Evolutionary conservation across 441 rosid species (phyloP), one percentile per base, ranked within the genome.

Genomic region (Aleurites moluccanus): DNA sequence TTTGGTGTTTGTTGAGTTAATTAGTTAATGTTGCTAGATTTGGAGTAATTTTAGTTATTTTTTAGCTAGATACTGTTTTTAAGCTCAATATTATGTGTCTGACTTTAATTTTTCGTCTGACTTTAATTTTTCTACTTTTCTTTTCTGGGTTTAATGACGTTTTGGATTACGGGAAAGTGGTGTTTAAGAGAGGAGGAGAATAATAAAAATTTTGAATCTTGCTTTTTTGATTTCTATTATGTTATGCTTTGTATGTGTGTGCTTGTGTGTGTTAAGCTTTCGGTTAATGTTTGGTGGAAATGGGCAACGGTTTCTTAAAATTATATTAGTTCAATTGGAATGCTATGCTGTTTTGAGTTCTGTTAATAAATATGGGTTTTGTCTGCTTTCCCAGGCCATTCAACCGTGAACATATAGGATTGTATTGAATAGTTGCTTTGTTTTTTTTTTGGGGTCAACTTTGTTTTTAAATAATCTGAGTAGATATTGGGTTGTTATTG

Each of bases 1-100:
- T 67, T 72, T 15, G 53, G 59, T 68, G 18, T 52, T 44, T n/a
- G 66, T n/a, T 62, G 45, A 33, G 68, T 60, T 67, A 64, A 59
- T 68, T 35, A 30, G 35, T 68, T 33, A 11, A 60, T 67, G 18
- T 6, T 52, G 42, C 15, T 62, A 35, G 77, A 73, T 70, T 82
- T 64, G 33, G 56, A n/a, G 66, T 62, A 40, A 67, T 65, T 72
- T 23, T 59, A 20, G 44, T 53, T 11, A 21, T 21, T 70, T 33
- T 65, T 8, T 23, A 49, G 72, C 69, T 75, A 25, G 56, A 4
- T 62, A 21, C 33, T 69, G 60, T 53, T 69, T 18, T 62, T 38
- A 13, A 65, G 25, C n/a, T 8, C 21, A 10, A 11, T 18, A 18
- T 30, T 56, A 42, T 70, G 25, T 35, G 9, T 70, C 67, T n/a